Evolutionary conservation across 2,329 filamentous ascomycete genomes (phyloP), one percentile per base, ranked within the genome.

Genomic region (Talaromyces islandicus): DNA sequence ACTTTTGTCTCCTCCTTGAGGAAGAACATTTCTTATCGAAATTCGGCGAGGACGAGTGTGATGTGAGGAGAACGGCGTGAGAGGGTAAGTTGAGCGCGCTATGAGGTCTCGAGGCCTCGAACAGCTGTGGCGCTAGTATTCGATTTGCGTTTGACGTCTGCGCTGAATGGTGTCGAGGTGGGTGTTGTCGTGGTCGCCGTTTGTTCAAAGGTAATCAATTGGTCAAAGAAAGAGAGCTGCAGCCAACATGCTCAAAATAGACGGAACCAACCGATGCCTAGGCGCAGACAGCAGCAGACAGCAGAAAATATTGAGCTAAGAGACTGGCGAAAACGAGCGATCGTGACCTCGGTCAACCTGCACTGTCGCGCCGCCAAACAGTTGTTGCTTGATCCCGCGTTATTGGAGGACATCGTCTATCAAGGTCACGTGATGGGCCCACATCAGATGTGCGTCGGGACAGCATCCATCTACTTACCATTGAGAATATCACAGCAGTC

Each of bases 1-100:
- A 91, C 89, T 73, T 93, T 92, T 79, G 96, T 92, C 77, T 97
- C 88, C 73, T 96, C 93, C 78, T 96, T 91, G 66, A 99, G 90
- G 81, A 99, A 99, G 78, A 97, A 99, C 94, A 99, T 99, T 68
- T 64, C 78, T 38, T 41, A 41, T 46, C 21, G n/a, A 24, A n/a
- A 4, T 46, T 11, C 43, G 43, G 12, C 43, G 43, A 21, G 35
- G 7, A 38, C 17, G 14, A 17, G 17, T 38, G 14, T n/a, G 14
- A 38, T 0, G 14, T 38, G 14, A 38, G 17, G 17, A 17, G 35
- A 38, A n/a, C 14, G 35, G 14, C 35, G 35, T 38, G 5, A 38
- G 14, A 38, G 27, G 30, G 25, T 30, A 17, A 27, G 24, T 12
- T 27, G 35, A n/a, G 46, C 19, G 11, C 24, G 41, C 21, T 27